Percentiles rank a stretch among this genome's conserved stretches.
Evolutionary conservation across 306 rosid species (phyloP).

Genomic region (Pterocarpus santalinus): DNA sequence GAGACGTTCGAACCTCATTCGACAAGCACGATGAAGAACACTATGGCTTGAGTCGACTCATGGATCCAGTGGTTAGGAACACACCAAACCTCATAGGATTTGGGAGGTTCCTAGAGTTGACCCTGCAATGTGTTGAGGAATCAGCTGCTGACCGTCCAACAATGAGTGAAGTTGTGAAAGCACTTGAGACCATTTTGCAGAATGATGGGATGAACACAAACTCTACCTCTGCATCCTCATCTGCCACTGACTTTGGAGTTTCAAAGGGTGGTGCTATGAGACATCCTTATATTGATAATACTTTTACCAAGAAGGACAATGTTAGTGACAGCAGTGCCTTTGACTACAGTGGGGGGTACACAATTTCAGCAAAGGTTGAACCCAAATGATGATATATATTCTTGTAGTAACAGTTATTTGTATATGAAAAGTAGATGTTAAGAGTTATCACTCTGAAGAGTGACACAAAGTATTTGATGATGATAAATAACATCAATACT

Average conservation of each 20-base stretch:
- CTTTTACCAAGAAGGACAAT: slow-evolving; percentile 63
- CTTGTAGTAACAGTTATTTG: neutral
- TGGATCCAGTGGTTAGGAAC: slow-evolving; percentile 73
- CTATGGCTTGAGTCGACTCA: slow-evolving; percentile 71
- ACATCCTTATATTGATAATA: slow-evolving; percentile 76
- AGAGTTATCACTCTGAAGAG: neutral
- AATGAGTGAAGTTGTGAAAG: slow-evolving; percentile 86
- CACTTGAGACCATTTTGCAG: slow-evolving; percentile 74
- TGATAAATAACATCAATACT: too few species aligned
- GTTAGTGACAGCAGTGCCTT: slow-evolving; percentile 60
- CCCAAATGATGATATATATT: slow-evolving; percentile 64
- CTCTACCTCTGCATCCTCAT: slow-evolving; percentile 88
- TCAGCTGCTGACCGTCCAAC: slow-evolving; percentile 85
- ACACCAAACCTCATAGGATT: slow-evolving; percentile 62
- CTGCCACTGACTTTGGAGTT: slow-evolving; percentile 81
- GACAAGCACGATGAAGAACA: slow-evolving; percentile 64
- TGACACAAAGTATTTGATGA: neutral
- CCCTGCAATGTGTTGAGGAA: slow-evolving; percentile 91
- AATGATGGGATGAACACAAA: slow-evolving; percentile 89
- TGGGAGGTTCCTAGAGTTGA: slow-evolving; percentile 78
- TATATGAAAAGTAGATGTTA: neutral
- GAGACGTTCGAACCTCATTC: slow-evolving; percentile 66
- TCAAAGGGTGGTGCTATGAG: slow-evolving; percentile 55
- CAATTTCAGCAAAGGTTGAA: slow-evolving; percentile 70
- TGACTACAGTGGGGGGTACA: slow-evolving; percentile 83